These are phyloP conservation scores for Mortierella sp. DNA, from an alignment of 371 early-diverging fungal genomes.

Conservation along the genomic window DNA sequence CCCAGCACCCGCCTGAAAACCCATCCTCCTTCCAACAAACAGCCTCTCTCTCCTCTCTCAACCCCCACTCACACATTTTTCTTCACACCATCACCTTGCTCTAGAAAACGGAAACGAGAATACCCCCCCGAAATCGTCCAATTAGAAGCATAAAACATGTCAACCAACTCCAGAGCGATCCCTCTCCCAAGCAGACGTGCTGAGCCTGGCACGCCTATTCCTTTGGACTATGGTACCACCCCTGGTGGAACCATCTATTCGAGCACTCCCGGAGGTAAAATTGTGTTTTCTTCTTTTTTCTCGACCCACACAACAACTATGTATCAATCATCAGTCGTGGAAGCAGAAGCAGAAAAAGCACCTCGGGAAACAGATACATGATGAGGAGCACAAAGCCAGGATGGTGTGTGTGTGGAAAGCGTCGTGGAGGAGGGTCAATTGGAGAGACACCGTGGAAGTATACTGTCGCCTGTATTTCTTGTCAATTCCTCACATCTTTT, in stretches of 20 bases:
- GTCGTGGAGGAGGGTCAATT: too few relatives aligned
- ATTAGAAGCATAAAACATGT: constrained; percentile 53
- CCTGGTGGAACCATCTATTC: constrained; percentile 73
- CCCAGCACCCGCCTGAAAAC: neutral
- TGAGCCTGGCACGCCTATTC: constrained; percentile 64
- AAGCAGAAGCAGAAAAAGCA: neutral
- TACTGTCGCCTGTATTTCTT: too few relatives aligned
- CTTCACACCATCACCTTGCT: neutral
- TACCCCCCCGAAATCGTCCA: constrained; percentile 43
- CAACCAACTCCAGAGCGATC: constrained; percentile 60
- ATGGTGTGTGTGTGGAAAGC: neutral
- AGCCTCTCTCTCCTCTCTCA: neutral
- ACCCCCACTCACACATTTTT: neutral
- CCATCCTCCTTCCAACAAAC: neutral
- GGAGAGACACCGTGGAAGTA: too few relatives aligned
- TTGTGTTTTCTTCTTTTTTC: neutral
- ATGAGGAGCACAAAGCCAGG: neutral
- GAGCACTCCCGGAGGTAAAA: constrained; percentile 72
- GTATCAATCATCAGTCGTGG: neutral
- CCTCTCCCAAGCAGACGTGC: constrained; percentile 69
- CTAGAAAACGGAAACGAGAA: constrained; percentile 55
- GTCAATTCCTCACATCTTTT: too few relatives aligned
- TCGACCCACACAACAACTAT: neutral
- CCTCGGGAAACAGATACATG: neutral
- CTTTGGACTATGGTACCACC: constrained; percentile 69